Base-by-base conservation (phyloP, 257 asterid genomes). In the Scutellaria minor region DNA sequence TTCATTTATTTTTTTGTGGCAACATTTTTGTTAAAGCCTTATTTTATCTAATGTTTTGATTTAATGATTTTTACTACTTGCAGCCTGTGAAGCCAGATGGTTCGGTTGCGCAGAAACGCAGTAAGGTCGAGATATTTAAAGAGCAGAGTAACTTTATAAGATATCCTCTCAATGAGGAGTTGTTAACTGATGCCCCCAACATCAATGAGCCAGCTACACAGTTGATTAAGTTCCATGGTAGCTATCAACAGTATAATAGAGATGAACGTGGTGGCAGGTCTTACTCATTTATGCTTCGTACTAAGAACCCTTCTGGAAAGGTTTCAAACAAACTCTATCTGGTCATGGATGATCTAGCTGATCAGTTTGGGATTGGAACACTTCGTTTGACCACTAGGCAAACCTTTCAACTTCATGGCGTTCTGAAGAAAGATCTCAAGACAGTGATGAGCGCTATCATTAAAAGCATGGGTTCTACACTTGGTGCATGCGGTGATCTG, bases 401-500 rank as follows among this genome's bases (percentile, higher is more conserved):
- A 66, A 91, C 99, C 14, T 94, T 94, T 81, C 99, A 94, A 78
- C 96, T 94, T 71, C 99, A 94, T 70, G 99, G 99, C 46, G 97
- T 94, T 37, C 6, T 94, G 81, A 94, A 94, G 79, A 85, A 87
- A 72, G 83, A 94, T 69, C 96, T 94, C n/a, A 94, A 94, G 87
- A 88, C 93, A 14, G 99, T 94, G 57, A 94, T 94, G 99, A 85
- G 96, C 77, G 55, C 90, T n/a, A 94, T 94, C 67, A 89, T 94
- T 62, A 75, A 73, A 60, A 81, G 75, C 80, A 91, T 94, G 99
- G 97, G 97, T 24, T 91, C 99, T 42, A 94, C 99, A 12, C 96
- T 94, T 40, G 99, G 99, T 24, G 99, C 97, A 0, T 94, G 99
- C 75, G 99, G 99, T 80, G 99, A 94, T 85, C 89, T 94, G 46